Conservation (phyloP, 176 grass and related monocot genomes). For the Phoenix dactylifera region DNA sequence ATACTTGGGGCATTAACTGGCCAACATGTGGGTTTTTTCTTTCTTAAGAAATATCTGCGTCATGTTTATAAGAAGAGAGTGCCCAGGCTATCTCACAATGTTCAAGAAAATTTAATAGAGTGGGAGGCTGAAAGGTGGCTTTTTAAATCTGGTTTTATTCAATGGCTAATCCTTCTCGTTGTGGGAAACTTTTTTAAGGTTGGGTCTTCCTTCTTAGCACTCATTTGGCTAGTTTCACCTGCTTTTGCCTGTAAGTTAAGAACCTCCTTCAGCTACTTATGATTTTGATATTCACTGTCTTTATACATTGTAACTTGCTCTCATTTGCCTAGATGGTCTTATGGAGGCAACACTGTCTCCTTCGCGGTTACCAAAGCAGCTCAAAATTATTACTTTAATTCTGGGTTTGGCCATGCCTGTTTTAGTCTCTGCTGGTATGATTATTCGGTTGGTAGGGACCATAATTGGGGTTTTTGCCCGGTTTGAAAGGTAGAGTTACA, state of each 20-base stretch:
- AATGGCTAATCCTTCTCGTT: slow-evolving; percentile 78
- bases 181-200: slow-evolving; percentile 71
- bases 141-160: slow-evolving; percentile 88
- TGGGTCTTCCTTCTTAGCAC: slow-evolving; percentile 66
- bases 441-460: slow-evolving; percentile 55
- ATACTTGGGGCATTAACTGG: slow-evolving; percentile 80
- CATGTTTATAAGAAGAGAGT: slow-evolving; percentile 30
- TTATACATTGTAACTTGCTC: slow-evolving; percentile 4
- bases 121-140: slow-evolving; percentile 98
- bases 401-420: slow-evolving; percentile 54
- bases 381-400: slow-evolving; percentile 80
- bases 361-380: slow-evolving; percentile 57
- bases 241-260: slow-evolving; percentile 89
- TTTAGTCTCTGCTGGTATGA: slow-evolving; percentile 55
- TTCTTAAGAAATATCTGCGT: slow-evolving; percentile 40
- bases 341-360: slow-evolving; percentile 95
- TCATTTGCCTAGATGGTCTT: slow-evolving; percentile 67
- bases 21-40: slow-evolving; percentile 70
- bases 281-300: slow-evolving; percentile 6
- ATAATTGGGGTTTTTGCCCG: slow-evolving; percentile 69
- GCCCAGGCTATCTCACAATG: slow-evolving; percentile 18
- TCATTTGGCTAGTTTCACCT: slow-evolving; percentile 88
- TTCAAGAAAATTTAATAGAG: slow-evolving; percentile 33
- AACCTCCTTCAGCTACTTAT: slow-evolving; percentile 13
- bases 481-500: slow-evolving; percentile 60